Evolutionary conservation across 1,139 yeast genomes (phyloP), one percentile per base, ranked within the genome.

Genomic region (Pichia sp.): DNA sequence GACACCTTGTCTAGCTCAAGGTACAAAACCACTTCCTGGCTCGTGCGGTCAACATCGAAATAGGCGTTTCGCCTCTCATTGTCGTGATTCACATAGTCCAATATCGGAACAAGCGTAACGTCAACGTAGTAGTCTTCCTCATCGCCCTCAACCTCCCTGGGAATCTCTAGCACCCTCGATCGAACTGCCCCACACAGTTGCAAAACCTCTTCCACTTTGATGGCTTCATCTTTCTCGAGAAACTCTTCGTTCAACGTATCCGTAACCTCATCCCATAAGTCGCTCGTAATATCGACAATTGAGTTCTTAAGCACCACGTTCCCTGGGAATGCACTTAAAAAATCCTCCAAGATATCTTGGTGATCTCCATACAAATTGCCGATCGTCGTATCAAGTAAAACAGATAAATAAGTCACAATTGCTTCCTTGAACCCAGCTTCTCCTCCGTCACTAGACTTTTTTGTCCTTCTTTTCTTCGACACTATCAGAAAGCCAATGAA

Each of bases 21-120:
- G 27, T 69, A 67, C 48, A 81, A 66, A 0, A 85, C 46, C 2
- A 84, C 71, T 55, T 81, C 87, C 2, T 72, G 68, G 4, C 71
- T 75, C 0, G 55, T 46, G 27, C 75, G 70, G 64, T 84, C 90
- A 12, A 84, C 75, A 65, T 85, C 92, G 68, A 84, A 85, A 60
- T 73, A 76, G 0, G 87, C 79, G 66, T 83, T 84, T 49, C 72
- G 69, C 6, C 58, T 42, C 45, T 67, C 70, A 47, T 69, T 71
- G 47, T 69, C 70, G 64, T 85, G 92, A 64, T 85, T 85, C 5
- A 79, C 87, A 73, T 80, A 85, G 65, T 85, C 92, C 38, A 85
- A 64, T 0, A 83, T 60, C 0, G 92, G 91, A 0, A 85, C 88
- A 54, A 85, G 67, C 0, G 88, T 77, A 0, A 83, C 75, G 53